Base-by-base conservation (phyloP, 352 stramenopile genomes). In the Phytophthora melonis region DNA sequence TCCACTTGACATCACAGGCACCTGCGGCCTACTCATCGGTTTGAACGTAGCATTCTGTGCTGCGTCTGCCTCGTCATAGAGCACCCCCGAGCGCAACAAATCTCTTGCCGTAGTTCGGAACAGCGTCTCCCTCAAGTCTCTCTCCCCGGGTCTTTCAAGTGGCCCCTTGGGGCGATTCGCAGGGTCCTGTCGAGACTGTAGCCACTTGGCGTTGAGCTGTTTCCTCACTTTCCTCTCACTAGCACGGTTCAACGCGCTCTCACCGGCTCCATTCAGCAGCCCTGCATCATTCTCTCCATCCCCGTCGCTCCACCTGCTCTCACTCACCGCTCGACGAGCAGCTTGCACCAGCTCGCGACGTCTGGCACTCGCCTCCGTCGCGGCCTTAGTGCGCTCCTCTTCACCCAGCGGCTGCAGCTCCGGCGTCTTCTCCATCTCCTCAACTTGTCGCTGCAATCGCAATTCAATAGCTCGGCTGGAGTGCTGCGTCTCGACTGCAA, bases 151-250 rank as follows among this genome's bases (percentile, higher is more conserved):
- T 43, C 87, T 77, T 61, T 91, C 81, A 7, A 87, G 63, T 36
- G 83, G 78, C 14, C 64, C 68, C 3, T 72, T 76, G 0, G 87
- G 87, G 1, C 84, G 84, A 50, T 90, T 90, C 5, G 76, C 66
- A 14, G 74, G 72, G 47, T 93, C 84, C 18, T 82, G 76, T n/a
- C 85, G 83, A 30, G 68, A 67, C 36, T 88, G 72, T 30, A 92
- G 63, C 87, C 87, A 93, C 68, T 80, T 80, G 32, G 84, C 61
- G 64, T 91, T 76, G 10, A 93, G 74, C 55, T 93, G 87, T 61
- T 93, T 93, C 63, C 63, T 72, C 27, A 93, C 84, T 69, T 88
- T 90, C 45, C 84, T 80, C 60, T 79, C 59, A 13, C 83, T 86
- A 11, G 84, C 84, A 25, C 82, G 80, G 16, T 77, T 72, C 32